Conservation (phyloP, 2,329 filamentous ascomycete species). For the Paradendryphiella salina region DNA sequence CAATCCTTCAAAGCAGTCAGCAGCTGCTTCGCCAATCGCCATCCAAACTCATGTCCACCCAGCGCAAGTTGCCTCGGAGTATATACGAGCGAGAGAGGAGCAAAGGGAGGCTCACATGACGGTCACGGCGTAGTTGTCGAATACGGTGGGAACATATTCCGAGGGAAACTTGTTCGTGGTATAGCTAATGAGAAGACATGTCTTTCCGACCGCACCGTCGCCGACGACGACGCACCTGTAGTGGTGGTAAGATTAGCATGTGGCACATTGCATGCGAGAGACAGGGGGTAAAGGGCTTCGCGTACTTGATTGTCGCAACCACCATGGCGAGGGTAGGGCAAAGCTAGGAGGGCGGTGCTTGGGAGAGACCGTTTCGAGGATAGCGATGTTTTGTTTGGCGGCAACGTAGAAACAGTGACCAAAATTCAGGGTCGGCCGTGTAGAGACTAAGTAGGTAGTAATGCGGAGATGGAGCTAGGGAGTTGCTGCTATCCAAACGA, state of each 20-base stretch:
- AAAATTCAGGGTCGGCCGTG: conserved; percentile 22
- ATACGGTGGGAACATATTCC: conserved; percentile 99
- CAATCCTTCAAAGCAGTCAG: conserved; percentile 71
- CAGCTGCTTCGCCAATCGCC: conserved; percentile 13
- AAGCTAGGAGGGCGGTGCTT: neutral
- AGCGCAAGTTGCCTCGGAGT: neutral
- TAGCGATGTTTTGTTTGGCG: conserved; percentile 18
- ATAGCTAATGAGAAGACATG: conserved; percentile 97
- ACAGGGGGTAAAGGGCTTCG: conserved; percentile 11
- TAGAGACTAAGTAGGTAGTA: conserved; percentile 13
- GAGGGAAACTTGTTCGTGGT: conserved; percentile 99
- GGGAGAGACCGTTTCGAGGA: conserved; percentile 3
- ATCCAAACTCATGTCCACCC: neutral
- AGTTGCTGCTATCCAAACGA: conserved; percentile 41
- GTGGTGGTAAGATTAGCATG: conserved; percentile 16
- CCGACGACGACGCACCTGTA: conserved; percentile 95
- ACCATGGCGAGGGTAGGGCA: conserved; percentile 38
- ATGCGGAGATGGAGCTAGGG: conserved; percentile 30
- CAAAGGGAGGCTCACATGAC: conserved; percentile 76
- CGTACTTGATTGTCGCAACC: conserved; percentile 50
- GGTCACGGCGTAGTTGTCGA: conserved; percentile 99
- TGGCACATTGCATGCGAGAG: neutral
- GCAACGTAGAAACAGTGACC: conserved; percentile 15
- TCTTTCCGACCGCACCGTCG: conserved; percentile 99
- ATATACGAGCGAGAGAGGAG: neutral